Conservation (phyloP, 1,139 yeast genomes). For the Sugiyamaella xylanicola region DNA sequence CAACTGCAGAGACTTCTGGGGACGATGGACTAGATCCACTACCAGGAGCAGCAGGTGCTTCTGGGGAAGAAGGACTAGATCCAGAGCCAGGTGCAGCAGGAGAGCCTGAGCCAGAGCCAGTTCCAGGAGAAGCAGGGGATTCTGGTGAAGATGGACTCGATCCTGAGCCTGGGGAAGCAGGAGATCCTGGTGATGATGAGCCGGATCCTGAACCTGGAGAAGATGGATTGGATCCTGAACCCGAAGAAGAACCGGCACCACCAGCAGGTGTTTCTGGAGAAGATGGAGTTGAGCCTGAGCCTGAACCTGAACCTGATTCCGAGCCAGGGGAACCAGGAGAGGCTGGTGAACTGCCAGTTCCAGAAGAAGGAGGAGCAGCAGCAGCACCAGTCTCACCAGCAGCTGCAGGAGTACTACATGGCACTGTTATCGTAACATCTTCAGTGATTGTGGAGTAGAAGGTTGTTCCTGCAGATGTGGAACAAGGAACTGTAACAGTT, state of each 20-base stretch:
- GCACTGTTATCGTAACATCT: slow-evolving; percentile 17
- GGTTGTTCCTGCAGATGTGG: slow-evolving; percentile 18
- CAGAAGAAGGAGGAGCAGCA: background rate
- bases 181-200: background rate
- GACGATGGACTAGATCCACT: slow-evolving; percentile 3
- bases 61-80: background rate
- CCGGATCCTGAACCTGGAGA: background rate
- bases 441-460: slow-evolving; percentile 18
- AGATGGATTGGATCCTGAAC: background rate
- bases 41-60: slow-evolving; percentile 5
- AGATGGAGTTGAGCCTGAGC: background rate
- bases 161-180: slow-evolving; percentile 1
- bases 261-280: background rate
- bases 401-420: slow-evolving; percentile 15
- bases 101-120: background rate
- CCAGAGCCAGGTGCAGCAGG: slow-evolving; percentile 1
- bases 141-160: slow-evolving; percentile 1
- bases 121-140: background rate
- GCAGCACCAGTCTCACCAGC: slow-evolving; percentile 8
- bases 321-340: slow-evolving; percentile 1
- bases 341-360: background rate
- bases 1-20: slow-evolving; percentile 5
- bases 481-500: slow-evolving; percentile 24
- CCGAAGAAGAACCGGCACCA: background rate
- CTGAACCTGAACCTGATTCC: background rate